A percentile compares a stretch with the other conserved stretches of the same genome.
These are phyloP conservation scores for Thymus quinquecostatus DNA, from an alignment of 257 asterid species.

Conservation along the genomic window DNA sequence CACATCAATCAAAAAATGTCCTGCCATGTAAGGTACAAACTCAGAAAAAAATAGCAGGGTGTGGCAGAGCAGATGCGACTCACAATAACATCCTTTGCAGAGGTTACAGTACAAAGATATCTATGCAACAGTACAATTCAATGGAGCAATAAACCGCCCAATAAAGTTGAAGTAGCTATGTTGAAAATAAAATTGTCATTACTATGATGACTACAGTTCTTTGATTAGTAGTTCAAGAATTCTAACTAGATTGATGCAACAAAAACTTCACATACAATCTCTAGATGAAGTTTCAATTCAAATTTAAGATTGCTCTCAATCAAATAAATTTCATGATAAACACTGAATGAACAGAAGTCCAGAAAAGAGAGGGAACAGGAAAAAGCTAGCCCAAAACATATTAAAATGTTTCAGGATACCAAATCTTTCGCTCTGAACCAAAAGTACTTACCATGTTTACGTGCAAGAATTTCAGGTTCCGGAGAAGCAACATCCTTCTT, in stretches of 20 bases:
- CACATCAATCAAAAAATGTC: background rate
- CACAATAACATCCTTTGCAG: slow-evolving; percentile 22
- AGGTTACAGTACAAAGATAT: slow-evolving; percentile 4
- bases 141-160: slow-evolving; percentile 12
- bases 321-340: slow-evolving; percentile 8
- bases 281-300: slow-evolving; percentile 6
- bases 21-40: background rate
- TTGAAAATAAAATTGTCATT: slow-evolving; percentile 2
- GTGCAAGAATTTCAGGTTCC: slow-evolving; percentile 29
- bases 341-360: slow-evolving; percentile 10
- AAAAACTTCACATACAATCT: slow-evolving; percentile 11
- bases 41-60: background rate
- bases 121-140: slow-evolving; percentile 10
- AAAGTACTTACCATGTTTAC: slow-evolving; percentile 52
- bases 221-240: slow-evolving; percentile 3
- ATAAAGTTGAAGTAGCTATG: slow-evolving; percentile 9
- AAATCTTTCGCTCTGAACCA: slow-evolving; percentile 16
- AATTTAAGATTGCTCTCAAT: background rate
- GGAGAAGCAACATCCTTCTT: slow-evolving; percentile 47
- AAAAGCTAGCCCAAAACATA: slow-evolving; percentile 17
- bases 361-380: background rate
- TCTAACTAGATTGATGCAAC: slow-evolving; percentile 9
- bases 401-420: slow-evolving; percentile 18
- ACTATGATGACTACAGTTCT: slow-evolving; percentile 10
- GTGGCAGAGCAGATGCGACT: background rate